Base-by-base conservation (phyloP, 805 yeast genomes). In the Lachancea nothofagi region DNA sequence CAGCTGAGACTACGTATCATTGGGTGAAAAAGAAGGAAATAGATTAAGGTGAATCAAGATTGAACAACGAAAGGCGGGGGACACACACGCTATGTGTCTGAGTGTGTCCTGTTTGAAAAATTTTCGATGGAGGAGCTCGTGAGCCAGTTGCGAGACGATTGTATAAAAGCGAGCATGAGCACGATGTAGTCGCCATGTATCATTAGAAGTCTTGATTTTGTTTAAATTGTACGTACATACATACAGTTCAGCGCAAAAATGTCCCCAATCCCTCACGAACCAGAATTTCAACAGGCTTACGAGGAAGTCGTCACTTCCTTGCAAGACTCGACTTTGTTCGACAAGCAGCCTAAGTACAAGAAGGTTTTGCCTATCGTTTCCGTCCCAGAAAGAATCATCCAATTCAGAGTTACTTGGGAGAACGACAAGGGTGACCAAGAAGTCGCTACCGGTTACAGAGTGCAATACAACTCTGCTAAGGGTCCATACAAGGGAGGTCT, bases 401-500 rank as follows among this genome's bases (percentile, higher is more conserved):
- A 88, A 70, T 90, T 90, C 83, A 83, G 97, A 73, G 97, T 93
- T 42, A 77, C 83, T 41, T 90, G 98, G 98, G 97, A 93, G 72
- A 86, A 90, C 64, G 98, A 93, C 73, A 71, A 80, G 55, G 95
- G 96, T 57, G 80, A 75, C 59, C 71, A 85, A 61, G 90, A 88
- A 72, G 95, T 90, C 52, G 93, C 93, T 80, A 78, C 88, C 54
- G 98, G 97, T 67, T 90, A 77, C 88, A 80, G 98, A 73, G 97
- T 90, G 49, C 98, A 90, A 74, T 90, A 86, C 78, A 90, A 88
- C 81, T 87, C 96, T 41, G 95, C 97, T 41, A 76, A 93, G 53
- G 98, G 98, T 64, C 98, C 98, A 57, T 90, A 87, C 85, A 90
- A 90, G 75, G 98, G 98, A 65, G 98, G 98, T 65, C 77, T 90